Percentiles rank a stretch among this genome's conserved stretches.
phyloP scores from a whole-genome alignment of 352 stramenopile species.

The Globisporangium perplexum region DNA sequence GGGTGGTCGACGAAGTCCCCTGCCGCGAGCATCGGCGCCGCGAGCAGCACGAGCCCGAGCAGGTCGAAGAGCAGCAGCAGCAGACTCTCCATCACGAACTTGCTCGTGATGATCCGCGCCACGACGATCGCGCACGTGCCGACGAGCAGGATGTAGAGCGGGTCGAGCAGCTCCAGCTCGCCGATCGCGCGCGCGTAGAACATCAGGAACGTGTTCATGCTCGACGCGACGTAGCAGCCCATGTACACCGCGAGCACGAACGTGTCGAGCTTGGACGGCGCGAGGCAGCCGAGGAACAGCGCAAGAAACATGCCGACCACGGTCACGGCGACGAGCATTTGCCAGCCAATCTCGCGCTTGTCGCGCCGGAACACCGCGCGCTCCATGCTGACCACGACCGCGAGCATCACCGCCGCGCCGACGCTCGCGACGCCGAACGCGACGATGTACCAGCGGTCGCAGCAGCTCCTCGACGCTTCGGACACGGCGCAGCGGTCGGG shows the following conservation, averaged over 20 bases:
- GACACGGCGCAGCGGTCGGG: slow-evolving; percentile 20
- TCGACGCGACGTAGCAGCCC: slow-evolving; percentile 34
- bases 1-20: slow-evolving; percentile 36
- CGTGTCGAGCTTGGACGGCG: slow-evolving; percentile 27
- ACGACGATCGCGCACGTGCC: slow-evolving; percentile 31
- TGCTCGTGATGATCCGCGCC: slow-evolving; percentile 45
- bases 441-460: slow-evolving; percentile 22
- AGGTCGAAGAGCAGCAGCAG: slow-evolving; percentile 34
- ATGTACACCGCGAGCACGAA: slow-evolving; percentile 39
- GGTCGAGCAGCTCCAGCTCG: slow-evolving; percentile 28
- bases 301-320: slow-evolving; percentile 22
- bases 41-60: slow-evolving; percentile 23
- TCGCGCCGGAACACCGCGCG: slow-evolving; percentile 18
- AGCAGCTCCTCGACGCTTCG: slow-evolving; percentile 16
- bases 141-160: slow-evolving; percentile 40
- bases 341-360: slow-evolving; percentile 16
- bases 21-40: slow-evolving; percentile 31
- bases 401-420: slow-evolving; percentile 14
- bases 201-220: slow-evolving; percentile 47
- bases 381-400: slow-evolving; percentile 21
- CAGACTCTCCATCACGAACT: slow-evolving; percentile 39
- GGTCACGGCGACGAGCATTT: slow-evolving; percentile 30
- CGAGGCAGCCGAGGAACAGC: slow-evolving; percentile 29
- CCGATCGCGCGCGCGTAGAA: slow-evolving; percentile 27
- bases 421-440: slow-evolving; percentile 7